Evolutionary conservation across 176 grass and related monocot genomes (phyloP).

Genomic region (Melocanna baccifera): DNA sequence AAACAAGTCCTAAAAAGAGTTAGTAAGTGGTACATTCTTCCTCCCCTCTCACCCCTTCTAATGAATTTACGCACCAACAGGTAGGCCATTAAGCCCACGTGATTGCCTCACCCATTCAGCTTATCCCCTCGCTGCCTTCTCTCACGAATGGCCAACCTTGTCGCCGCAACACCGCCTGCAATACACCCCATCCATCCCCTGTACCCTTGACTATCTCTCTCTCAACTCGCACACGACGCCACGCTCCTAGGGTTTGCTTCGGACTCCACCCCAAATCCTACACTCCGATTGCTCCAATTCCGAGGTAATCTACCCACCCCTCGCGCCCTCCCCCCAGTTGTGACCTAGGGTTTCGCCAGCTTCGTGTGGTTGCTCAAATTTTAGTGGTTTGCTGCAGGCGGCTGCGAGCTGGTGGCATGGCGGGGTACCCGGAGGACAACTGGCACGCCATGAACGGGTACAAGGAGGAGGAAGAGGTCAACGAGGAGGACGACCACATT

Average conservation of each 20-base stretch:
- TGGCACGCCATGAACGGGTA: slow-evolving; percentile 48
- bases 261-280: not conserved
- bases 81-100: no score
- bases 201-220: not conserved
- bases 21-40: no score
- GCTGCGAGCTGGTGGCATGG: slow-evolving; percentile 27
- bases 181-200: not conserved
- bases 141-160: no score
- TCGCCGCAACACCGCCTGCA: no score
- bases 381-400: slow-evolving; percentile 4
- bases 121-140: no score
- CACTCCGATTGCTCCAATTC: slow-evolving; percentile 14
- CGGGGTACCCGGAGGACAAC: slow-evolving; percentile 59
- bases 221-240: slow-evolving; percentile 37
- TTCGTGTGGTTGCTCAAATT: slow-evolving; percentile 13
- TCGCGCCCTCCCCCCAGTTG: not conserved
- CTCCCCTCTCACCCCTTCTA: no score
- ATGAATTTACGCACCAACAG: no score
- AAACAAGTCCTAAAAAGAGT: no score
- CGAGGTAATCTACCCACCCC: slow-evolving; percentile 17
- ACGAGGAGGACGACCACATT: slow-evolving; percentile 51
- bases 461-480: slow-evolving; percentile 49
- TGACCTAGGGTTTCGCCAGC: slow-evolving; percentile 20
- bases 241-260: slow-evolving; percentile 47
- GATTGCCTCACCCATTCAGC: no score